Evolutionary conservation across 805 yeast genomes (phyloP), one percentile per base, ranked within the genome.

Genomic region (Candida insectorum): DNA sequence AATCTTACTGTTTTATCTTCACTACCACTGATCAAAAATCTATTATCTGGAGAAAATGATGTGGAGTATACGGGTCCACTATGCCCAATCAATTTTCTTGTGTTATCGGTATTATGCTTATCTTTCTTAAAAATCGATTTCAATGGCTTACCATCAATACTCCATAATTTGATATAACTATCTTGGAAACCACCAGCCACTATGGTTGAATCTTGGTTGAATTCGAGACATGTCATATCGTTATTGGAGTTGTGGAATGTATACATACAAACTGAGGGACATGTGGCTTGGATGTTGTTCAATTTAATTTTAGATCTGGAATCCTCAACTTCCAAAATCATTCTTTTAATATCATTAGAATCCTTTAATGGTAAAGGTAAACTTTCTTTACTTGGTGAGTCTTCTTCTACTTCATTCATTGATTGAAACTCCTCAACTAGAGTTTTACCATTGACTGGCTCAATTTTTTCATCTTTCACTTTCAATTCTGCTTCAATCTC

Each of bases 241-340:
- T 83, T 82, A 54, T 86, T 82, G 8, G 97, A 85, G 60, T 93
- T 93, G 67, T 93, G 98, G 65, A 93, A 89, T 1, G 97, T 91
- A 65, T 93, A 93, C 95, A 91, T 86, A 60, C 97, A 93, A 22
- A 91, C 95, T 36, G 95, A 84, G 15, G 98, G 98, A 16, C 91
- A 75, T 15, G 87, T 69, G 4, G 94, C 83, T 60, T 85, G 96
- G 20, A 75, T 60, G 6, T 51, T 33, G 4, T 81, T 69, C 32
- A 91, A 56, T 44, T 69, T 73, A 39, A 91, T 78, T 42, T 81
- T 77, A 21, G 85, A 75, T 39, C 96, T 71, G 6, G 91, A 77
- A 57, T 91, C 97, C 49, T 79, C 85, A 19, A 93, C 85, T 37
- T 79, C 75, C 41, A 77, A 69, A 14, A 91, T 80, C 52, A 85